A percentile compares a stretch with the other conserved stretches of the same genome.
Evolutionary conservation across 306 rosid species (phyloP).

Genomic region (Dalbergia oliveri): DNA sequence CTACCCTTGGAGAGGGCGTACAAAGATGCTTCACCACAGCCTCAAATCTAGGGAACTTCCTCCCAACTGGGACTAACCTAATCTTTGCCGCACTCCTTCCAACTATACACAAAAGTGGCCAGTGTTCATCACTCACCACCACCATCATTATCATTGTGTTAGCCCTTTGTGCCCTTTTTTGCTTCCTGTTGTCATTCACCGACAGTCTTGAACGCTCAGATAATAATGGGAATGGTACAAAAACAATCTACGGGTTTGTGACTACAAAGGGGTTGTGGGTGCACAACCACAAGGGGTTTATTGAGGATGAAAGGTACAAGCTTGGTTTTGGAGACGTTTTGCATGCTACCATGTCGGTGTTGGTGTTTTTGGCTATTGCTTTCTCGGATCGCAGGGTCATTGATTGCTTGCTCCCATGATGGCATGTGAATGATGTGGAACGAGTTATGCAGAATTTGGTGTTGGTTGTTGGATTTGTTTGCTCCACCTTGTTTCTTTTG

Average conservation of each 20-base stretch:
- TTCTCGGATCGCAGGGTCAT: not conserved
- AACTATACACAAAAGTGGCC: not conserved
- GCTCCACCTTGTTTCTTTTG: constrained; percentile 20
- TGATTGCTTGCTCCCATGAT: not conserved
- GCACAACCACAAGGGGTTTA: not conserved
- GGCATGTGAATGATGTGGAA: not conserved
- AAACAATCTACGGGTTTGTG: not conserved
- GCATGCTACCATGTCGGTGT: not conserved
- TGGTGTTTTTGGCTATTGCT: constrained; percentile 5
- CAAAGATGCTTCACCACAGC: not conserved
- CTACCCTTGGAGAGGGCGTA: not conserved
- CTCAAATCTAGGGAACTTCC: not conserved
- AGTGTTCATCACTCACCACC: not conserved
- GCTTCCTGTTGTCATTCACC: not conserved
- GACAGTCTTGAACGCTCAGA: not conserved
- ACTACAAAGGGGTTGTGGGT: not conserved
- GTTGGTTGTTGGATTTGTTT: not conserved
- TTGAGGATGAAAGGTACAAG: not conserved
- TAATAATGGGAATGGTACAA: too few species aligned
- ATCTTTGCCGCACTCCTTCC: not conserved
- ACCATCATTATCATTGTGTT: not conserved
- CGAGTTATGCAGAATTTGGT: constrained; percentile 12
- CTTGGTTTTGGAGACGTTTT: not conserved
- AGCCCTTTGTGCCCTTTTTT: not conserved
- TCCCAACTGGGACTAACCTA: not conserved